Percentiles rank a stretch among this genome's conserved stretches.
Conservation (phyloP, 1,284 basidiomycete genomes). For the Meripilus lineatus region DNA sequence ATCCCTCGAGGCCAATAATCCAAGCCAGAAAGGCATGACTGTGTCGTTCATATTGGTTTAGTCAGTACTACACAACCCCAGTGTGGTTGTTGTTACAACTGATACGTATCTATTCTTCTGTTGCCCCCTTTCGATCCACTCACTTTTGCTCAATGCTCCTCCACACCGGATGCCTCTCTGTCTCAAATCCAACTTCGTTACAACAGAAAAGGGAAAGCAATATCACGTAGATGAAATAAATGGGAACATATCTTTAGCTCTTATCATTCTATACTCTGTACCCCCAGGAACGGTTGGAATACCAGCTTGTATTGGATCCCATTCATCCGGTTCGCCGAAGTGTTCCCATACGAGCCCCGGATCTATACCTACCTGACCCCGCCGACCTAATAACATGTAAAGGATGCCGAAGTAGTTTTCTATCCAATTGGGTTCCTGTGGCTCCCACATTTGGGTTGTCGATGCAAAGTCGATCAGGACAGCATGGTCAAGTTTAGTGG, state of each 20-base stretch:
- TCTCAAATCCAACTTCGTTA: no score
- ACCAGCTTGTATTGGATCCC: not conserved
- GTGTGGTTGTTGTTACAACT: no score
- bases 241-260: not conserved
- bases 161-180: no score
- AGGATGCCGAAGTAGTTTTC: slow-evolving; percentile 3
- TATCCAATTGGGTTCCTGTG: not conserved
- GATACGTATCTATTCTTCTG: no score
- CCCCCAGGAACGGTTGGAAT: not conserved
- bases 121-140: no score
- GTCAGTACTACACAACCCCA: no score
- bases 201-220: no score
- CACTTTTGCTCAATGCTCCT: no score
- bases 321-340: slow-evolving; percentile 7
- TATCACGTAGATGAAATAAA: no score
- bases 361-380: not conserved
- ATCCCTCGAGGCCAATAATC: no score
- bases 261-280: not conserved
- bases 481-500: slow-evolving; percentile 3
- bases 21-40: no score
- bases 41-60: no score
- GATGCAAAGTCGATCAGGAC: slow-evolving; percentile 6
- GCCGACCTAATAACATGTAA: not conserved
- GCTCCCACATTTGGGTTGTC: slow-evolving; percentile 1
- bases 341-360: slow-evolving; percentile 5